Conservation (phyloP, 208 protist species). For the Kentomonas sorsogonicus region DNA sequence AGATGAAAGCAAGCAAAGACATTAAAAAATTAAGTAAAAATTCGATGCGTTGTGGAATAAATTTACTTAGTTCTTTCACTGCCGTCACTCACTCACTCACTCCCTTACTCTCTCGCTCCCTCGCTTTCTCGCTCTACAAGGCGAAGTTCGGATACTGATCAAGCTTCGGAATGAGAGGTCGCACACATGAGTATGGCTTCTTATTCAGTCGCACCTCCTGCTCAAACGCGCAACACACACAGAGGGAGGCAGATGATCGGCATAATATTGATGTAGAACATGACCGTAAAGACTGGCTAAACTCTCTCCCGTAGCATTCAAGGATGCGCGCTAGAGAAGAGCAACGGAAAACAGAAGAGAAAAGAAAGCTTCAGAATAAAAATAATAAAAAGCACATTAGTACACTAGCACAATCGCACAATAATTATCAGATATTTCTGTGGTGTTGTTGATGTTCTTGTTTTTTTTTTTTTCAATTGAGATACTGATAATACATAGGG, state of each 20-base stretch:
- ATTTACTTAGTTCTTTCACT: too few relatives aligned
- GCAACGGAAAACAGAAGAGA: not conserved
- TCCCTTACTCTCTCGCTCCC: slow-evolving; percentile 7
- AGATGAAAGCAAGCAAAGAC: not conserved
- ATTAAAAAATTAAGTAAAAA: not conserved
- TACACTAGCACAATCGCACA: not conserved
- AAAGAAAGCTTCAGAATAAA: too few relatives aligned
- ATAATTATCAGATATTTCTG: not conserved
- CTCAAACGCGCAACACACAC: too few relatives aligned
- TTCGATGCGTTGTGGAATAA: too few relatives aligned
- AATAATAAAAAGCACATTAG: not conserved
- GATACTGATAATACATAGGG: not conserved
- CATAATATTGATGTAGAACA: too few relatives aligned
- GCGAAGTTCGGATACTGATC: too few relatives aligned
- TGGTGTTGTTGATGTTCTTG: not conserved
- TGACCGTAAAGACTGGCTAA: too few relatives aligned
- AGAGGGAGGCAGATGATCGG: too few relatives aligned
- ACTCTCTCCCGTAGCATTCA: too few relatives aligned
- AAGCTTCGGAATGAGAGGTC: too few relatives aligned
- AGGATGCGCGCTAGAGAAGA: not conserved
- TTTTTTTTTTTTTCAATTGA: slow-evolving; percentile 4
- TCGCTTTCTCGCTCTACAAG: slow-evolving; percentile 2
- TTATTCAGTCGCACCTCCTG: too few relatives aligned
- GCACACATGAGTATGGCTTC: too few relatives aligned
- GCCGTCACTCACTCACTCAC: not conserved